A percentile compares a stretch with the other conserved stretches of the same genome.
Evolutionary conservation across 2,329 filamentous ascomycete species (phyloP).

Genomic region (Podosphaera fusca): DNA sequence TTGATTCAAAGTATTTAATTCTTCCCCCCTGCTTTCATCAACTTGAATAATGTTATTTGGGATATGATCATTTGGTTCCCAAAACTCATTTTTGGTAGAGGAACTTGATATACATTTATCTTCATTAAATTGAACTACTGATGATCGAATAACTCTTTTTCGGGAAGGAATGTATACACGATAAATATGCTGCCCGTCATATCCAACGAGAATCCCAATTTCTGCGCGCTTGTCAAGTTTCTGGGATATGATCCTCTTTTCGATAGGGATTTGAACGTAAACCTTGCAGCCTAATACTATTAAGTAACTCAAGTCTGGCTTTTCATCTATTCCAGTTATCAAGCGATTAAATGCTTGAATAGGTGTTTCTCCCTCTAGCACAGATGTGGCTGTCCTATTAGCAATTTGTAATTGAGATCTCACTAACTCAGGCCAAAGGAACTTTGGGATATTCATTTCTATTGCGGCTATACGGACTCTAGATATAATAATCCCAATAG

Average conservation of each 20-base stretch:
- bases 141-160: background rate
- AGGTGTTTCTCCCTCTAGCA: background rate
- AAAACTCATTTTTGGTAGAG: no score
- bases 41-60: no score
- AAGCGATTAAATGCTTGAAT: background rate
- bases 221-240: background rate
- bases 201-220: background rate
- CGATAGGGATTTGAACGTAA: background rate
- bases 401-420: background rate
- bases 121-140: background rate
- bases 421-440: background rate
- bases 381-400: background rate
- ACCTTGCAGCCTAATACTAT: background rate
- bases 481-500: no score
- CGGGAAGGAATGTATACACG: background rate
- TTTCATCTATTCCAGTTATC: background rate
- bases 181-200: background rate
- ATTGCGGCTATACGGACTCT: background rate
- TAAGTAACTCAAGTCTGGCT: background rate
- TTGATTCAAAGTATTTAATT: no score
- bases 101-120: background rate
- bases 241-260: background rate
- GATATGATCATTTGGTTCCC: no score
- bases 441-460: background rate
- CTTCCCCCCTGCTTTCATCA: no score